These are phyloP conservation scores for Aspergillus eucalypticola DNA, from an alignment of 2,329 filamentous ascomycete genomes.

Conservation along the genomic window DNA sequence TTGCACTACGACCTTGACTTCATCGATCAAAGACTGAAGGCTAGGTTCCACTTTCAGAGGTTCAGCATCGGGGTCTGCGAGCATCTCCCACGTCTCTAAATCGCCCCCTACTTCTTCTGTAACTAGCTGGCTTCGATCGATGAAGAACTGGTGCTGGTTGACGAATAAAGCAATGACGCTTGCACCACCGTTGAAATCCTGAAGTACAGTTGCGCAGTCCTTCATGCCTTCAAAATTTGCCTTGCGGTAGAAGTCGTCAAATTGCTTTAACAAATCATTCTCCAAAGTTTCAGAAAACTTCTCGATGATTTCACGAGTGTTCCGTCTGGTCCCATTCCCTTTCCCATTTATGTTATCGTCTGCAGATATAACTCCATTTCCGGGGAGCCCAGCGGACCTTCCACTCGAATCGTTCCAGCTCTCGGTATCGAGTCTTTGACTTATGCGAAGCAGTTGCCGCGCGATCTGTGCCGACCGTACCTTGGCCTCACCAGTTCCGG, in stretches of 20 bases:
- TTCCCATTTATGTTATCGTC: constrained; percentile 55
- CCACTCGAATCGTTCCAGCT: constrained; percentile 62
- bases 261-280: constrained; percentile 91
- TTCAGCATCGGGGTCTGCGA: constrained; percentile 92
- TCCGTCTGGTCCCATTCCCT: constrained; percentile 46
- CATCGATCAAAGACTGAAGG: constrained; percentile 86
- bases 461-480: constrained; percentile 93
- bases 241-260: constrained; percentile 92
- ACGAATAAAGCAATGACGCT: constrained; percentile 96
- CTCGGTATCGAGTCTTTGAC: constrained; percentile 78
- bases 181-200: constrained; percentile 93
- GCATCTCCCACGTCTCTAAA: constrained; percentile 77
- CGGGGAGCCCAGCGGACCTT: constrained; percentile 53
- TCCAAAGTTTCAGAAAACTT: constrained; percentile 96
- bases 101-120: constrained; percentile 72
- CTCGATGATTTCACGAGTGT: constrained; percentile 87
- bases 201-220: constrained; percentile 88
- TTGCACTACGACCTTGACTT: constrained; percentile 93
- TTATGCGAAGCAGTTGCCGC: constrained; percentile 89
- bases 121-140: constrained; percentile 88
- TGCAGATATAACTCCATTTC: constrained; percentile 26
- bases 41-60: constrained; percentile 89
- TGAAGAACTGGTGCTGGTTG: constrained; percentile 99
- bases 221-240: constrained; percentile 98
- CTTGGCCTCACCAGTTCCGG: constrained; percentile 85